Evolutionary conservation across 2,329 filamentous ascomycete species (phyloP).

Genomic region (Stemphylium vesicarium): DNA sequence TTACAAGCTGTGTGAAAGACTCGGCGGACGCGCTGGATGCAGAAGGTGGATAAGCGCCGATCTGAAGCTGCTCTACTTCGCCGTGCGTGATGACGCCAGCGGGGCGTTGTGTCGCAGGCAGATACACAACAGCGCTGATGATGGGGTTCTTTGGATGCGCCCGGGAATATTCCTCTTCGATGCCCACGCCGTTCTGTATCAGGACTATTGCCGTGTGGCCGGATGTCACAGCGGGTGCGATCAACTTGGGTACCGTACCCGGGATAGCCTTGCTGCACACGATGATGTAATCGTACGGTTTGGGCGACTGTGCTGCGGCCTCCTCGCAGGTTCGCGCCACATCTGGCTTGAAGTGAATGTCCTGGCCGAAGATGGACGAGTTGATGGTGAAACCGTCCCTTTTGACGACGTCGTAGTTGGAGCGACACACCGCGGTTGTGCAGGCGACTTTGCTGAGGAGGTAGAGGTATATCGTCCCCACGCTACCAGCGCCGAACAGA

Average conservation of each 20-base stretch:
- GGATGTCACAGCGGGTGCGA: conserved; percentile 50
- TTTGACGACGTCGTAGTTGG: conserved; percentile 53
- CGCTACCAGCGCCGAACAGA: conserved; percentile 53
- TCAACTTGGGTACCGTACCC: conserved; percentile 43
- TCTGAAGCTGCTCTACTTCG: conserved; percentile 56
- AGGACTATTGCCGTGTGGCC: conserved; percentile 62
- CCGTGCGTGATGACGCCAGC: conserved; percentile 57
- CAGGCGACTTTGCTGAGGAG: conserved; percentile 49
- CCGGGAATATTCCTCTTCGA: conserved; percentile 61
- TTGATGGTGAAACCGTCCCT: conserved; percentile 52
- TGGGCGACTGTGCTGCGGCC: conserved; percentile 32
- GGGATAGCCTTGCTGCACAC: conserved; percentile 57
- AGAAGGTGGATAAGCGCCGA: conserved; percentile 57
- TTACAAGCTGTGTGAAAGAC: conserved; percentile 53
- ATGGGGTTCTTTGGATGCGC: conserved; percentile 61
- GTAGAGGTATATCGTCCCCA: conserved; percentile 53
- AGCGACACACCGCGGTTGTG: conserved; percentile 55
- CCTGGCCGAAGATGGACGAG: conserved; percentile 46
- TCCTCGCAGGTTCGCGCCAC: conserved; percentile 47
- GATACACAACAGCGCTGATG: conserved; percentile 63
- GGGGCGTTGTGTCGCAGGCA: conserved; percentile 58
- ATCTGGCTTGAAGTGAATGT: conserved; percentile 44
- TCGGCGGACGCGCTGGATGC: conserved; percentile 22
- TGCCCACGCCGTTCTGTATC: conserved; percentile 67
- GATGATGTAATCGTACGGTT: conserved; percentile 56